Conservation (phyloP, 2,329 filamentous ascomycete species). For the Colletotrichum cuscutae region DNA sequence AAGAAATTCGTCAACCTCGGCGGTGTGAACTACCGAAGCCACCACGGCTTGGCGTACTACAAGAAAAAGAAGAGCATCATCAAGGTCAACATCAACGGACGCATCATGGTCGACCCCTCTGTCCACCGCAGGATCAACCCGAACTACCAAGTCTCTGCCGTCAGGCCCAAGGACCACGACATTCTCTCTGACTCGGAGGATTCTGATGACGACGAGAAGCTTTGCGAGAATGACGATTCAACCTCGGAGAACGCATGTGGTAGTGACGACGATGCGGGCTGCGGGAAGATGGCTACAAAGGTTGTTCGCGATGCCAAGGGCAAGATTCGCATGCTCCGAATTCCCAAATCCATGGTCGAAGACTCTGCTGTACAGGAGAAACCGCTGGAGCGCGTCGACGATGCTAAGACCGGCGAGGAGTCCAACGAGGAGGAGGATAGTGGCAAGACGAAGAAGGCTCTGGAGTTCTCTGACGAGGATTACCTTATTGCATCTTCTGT, state of each 20-base stretch:
- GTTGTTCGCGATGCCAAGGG: slow-evolving; percentile 58
- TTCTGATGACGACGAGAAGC: slow-evolving; percentile 57
- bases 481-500: slow-evolving; percentile 86
- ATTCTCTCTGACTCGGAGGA: slow-evolving; percentile 61
- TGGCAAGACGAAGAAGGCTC: slow-evolving; percentile 47
- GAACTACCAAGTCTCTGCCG: slow-evolving; percentile 81
- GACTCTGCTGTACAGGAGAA: slow-evolving; percentile 56
- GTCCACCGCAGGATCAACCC: slow-evolving; percentile 87
- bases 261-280: slow-evolving; percentile 53
- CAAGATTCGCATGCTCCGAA: slow-evolving; percentile 40
- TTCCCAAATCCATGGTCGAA: slow-evolving; percentile 48
- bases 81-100: slow-evolving; percentile 87
- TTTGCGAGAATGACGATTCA: slow-evolving; percentile 48
- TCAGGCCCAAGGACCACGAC: slow-evolving; percentile 78
- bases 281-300: slow-evolving; percentile 59
- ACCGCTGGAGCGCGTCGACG: slow-evolving; percentile 53
- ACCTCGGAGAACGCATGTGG: slow-evolving; percentile 50
- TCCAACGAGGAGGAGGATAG: slow-evolving; percentile 35
- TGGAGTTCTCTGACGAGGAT: slow-evolving; percentile 82
- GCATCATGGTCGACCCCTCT: slow-evolving; percentile 87
- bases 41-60: slow-evolving; percentile 86
- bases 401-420: slow-evolving; percentile 41
- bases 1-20: slow-evolving; percentile 85
- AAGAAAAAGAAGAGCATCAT: slow-evolving; percentile 81
- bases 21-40: slow-evolving; percentile 84